Percentiles rank a stretch among this genome's conserved stretches.
These are phyloP conservation scores for Daphne laureola DNA, from an alignment of 441 rosid genomes.

Conservation along the genomic window DNA sequence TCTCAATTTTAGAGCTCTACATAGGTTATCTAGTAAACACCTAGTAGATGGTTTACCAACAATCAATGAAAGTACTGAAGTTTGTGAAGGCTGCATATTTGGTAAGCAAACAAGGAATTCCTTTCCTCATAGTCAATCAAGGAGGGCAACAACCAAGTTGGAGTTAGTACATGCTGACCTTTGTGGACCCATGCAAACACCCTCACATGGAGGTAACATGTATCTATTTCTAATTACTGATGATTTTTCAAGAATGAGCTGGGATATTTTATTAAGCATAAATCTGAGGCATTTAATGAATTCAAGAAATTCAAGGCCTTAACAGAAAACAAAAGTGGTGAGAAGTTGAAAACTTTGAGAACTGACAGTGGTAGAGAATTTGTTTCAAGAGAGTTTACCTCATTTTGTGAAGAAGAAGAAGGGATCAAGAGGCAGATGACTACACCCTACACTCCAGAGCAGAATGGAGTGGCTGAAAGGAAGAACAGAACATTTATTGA, in stretches of 20 bases:
- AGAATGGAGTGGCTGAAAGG: not conserved
- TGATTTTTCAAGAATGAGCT: conserved; percentile 4
- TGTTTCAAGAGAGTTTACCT: not conserved
- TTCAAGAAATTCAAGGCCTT: not conserved
- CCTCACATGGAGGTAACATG: not conserved
- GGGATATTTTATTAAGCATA: conserved; percentile 1
- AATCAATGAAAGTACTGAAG: not conserved
- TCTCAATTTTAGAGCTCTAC: not conserved
- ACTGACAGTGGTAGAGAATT: not conserved
- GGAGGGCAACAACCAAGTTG: too few relatives aligned
- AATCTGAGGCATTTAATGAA: not conserved
- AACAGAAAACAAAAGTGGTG: not conserved
- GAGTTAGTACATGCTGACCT: conserved; percentile 4
- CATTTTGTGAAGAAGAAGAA: not conserved
- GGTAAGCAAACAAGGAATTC: not conserved
- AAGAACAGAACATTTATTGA: not conserved
- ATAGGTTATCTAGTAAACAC: not conserved
- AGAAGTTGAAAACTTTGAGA: not conserved
- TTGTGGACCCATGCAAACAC: not conserved
- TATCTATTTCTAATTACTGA: not conserved
- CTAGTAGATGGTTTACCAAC: not conserved
- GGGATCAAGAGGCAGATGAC: not conserved
- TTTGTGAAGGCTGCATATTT: not conserved
- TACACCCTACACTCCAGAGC: not conserved
- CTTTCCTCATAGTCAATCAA: not conserved